Percentiles rank a stretch among this genome's conserved stretches.
Evolutionary conservation across 768 basidiomycete species (phyloP).

Genomic region (Hydnomerulius pinastri): DNA sequence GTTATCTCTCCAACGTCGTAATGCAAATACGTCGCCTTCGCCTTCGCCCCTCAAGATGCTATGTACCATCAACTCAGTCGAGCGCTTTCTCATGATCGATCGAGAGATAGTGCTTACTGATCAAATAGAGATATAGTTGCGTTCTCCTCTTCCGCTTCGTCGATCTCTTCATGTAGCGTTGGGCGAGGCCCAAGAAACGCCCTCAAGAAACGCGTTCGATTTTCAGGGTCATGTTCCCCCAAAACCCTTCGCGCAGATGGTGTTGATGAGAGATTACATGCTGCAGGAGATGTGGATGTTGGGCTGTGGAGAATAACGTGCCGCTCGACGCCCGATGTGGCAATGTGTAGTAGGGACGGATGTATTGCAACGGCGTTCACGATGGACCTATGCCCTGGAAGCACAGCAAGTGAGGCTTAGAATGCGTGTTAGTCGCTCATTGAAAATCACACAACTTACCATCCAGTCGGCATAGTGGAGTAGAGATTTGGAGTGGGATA

Average conservation of each 20-base stretch:
- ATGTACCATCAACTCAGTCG: conserved; percentile 11
- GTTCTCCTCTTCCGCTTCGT: conserved; percentile 42
- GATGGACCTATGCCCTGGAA: conserved; percentile 70
- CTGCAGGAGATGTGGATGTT: conserved; percentile 54
- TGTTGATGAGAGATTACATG: conserved; percentile 46
- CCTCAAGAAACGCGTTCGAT: conserved; percentile 39
- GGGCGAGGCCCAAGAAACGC: conserved; percentile 33
- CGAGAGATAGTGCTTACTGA: conserved; percentile 48
- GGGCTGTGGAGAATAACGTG: conserved; percentile 70
- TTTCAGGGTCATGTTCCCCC: conserved; percentile 34
- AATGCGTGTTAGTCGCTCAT: background rate
- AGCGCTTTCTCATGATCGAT: background rate
- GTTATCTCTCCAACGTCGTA: conserved; percentile 41
- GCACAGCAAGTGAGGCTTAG: conserved; percentile 6
- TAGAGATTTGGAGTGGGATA: conserved; percentile 62
- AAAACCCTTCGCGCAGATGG: conserved; percentile 50
- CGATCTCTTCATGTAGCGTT: conserved; percentile 28
- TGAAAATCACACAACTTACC: conserved; percentile 40
- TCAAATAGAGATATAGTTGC: conserved; percentile 70
- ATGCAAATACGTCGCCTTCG: conserved; percentile 52
- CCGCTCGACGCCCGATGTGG: conserved; percentile 75
- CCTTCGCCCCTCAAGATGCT: conserved; percentile 67
- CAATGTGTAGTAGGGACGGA: conserved; percentile 64
- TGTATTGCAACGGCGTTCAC: conserved; percentile 76
- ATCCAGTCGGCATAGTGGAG: conserved; percentile 59